Conservation (phyloP, 768 basidiomycete genomes). For the Suillus ampliporus region DNA sequence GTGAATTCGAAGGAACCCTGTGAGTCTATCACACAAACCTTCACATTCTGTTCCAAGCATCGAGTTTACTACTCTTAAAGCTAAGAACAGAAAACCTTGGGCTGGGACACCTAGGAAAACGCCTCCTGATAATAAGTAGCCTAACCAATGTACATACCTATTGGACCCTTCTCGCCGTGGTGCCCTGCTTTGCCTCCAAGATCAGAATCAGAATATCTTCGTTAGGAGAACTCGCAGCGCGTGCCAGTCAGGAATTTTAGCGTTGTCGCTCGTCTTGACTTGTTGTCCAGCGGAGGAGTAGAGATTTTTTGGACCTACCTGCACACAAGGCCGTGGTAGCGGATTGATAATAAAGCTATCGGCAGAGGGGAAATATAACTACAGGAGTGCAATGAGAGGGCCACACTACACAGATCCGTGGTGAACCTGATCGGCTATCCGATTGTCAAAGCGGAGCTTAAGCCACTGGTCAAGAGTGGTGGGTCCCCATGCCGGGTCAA, state of each 20-base stretch:
- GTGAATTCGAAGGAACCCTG: not conserved
- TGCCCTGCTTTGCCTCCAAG: not conserved
- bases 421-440: not conserved
- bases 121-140: not conserved
- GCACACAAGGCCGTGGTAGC: not conserved
- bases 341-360: not conserved
- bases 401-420: not conserved
- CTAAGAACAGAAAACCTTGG: not conserved
- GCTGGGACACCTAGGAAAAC: not conserved
- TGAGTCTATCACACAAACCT: not conserved
- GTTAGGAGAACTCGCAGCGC: not conserved
- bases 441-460: not conserved
- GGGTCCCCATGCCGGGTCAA: too few species aligned
- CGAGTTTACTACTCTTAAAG: not conserved
- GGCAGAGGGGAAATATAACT: not conserved
- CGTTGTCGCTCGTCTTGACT: not conserved
- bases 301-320: not conserved
- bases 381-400: not conserved
- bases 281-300: not conserved
- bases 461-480: conserved; percentile 48
- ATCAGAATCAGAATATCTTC: not conserved
- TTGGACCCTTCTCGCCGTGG: not conserved
- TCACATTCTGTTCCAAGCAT: not conserved
- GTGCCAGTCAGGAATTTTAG: not conserved
- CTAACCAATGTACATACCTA: not conserved